Conservation (phyloP, 148 eudicot species). For the Amaranthus cruentus region DNA sequence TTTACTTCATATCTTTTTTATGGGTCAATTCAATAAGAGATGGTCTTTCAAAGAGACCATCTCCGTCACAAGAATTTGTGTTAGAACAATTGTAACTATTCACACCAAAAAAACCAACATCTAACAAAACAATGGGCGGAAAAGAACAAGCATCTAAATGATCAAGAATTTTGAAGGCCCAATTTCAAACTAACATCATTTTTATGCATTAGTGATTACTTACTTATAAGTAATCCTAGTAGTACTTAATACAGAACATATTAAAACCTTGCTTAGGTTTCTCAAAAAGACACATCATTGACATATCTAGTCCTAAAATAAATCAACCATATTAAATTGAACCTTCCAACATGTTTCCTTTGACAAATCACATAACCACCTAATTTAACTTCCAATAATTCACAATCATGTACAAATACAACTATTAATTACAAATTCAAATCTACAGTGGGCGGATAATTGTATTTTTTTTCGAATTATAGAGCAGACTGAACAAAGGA, state of each 20-base stretch:
- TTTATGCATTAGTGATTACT: neutral
- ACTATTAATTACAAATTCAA: too few species aligned
- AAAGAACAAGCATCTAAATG: neutral
- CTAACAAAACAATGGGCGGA: neutral
- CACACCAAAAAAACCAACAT: too few species aligned
- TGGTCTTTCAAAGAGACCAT: too few species aligned
- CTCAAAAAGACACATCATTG: neutral
- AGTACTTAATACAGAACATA: conserved; percentile 14
- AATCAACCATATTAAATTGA: neutral
- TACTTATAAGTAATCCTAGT: neutral
- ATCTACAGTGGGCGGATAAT: too few species aligned
- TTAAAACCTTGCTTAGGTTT: neutral
- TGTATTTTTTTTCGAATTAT: too few species aligned
- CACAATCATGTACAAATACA: neutral
- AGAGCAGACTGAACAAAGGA: too few species aligned
- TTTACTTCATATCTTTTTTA: too few species aligned
- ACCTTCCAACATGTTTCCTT: neutral
- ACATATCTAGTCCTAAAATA: neutral
- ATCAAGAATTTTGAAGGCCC: neutral
- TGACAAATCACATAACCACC: neutral
- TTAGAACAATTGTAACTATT: neutral
- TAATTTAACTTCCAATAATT: neutral
- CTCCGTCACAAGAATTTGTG: too few species aligned
- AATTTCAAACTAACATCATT: neutral
- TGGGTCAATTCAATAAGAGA: too few species aligned